Conservation (phyloP, 345 rosid genomes). For the Rhodamnia rubescens region DNA sequence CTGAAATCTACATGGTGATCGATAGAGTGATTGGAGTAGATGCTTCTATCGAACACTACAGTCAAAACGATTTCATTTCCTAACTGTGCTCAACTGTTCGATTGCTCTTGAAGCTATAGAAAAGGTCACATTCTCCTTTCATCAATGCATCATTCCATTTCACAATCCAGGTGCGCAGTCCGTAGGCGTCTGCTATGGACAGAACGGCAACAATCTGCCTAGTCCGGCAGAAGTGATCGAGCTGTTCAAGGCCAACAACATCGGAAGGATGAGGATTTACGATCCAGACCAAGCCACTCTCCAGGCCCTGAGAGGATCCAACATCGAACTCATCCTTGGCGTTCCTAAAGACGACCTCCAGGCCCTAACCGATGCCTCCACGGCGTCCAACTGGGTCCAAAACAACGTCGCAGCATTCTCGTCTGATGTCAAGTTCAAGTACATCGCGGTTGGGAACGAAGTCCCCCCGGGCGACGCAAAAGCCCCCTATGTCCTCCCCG, state of each 20-base stretch:
- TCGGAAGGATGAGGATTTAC: slow-evolving; percentile 25
- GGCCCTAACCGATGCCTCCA: slow-evolving; percentile 8
- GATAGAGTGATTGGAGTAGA: background rate
- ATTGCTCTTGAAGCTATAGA: background rate
- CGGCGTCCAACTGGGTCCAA: slow-evolving; percentile 22
- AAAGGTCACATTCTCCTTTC: background rate
- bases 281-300: slow-evolving; percentile 24
- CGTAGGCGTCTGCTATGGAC: slow-evolving; percentile 32
- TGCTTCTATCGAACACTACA: background rate
- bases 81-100: background rate
- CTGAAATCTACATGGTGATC: background rate
- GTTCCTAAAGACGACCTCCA: slow-evolving; percentile 21
- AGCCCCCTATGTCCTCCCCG: slow-evolving; percentile 8
- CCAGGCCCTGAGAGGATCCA: slow-evolving; percentile 26
- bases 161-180: slow-evolving; percentile 5
- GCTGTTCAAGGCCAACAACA: slow-evolving; percentile 15
- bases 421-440: slow-evolving; percentile 22
- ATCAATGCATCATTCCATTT: background rate
- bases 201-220: slow-evolving; percentile 25
- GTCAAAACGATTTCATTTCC: background rate
- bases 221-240: slow-evolving; percentile 12
- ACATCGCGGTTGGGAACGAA: slow-evolving; percentile 48
- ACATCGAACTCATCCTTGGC: slow-evolving; percentile 20
- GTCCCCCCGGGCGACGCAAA: slow-evolving; percentile 8
- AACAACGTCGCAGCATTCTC: slow-evolving; percentile 14